These are phyloP conservation scores for Anaeramoeba flamelloides DNA, from an alignment of 78 protist genomes.

Conservation along the genomic window DNA sequence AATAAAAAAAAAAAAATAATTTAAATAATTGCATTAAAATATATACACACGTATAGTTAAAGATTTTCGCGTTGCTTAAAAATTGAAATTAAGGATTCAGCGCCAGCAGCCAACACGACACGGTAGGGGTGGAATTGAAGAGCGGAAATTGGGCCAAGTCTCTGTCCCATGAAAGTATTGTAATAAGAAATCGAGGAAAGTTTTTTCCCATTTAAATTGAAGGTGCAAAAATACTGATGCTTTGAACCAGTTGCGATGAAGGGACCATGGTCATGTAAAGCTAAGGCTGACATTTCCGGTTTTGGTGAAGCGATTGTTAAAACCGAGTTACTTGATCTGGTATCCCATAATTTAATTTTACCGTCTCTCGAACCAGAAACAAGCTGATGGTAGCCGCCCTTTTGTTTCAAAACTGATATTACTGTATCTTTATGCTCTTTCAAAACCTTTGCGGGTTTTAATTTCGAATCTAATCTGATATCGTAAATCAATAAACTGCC, in stretches of 20 bases:
- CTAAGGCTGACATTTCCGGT: slow-evolving; percentile 13
- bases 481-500: too few relatives aligned
- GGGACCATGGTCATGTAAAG: slow-evolving; percentile 35
- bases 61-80: too few relatives aligned
- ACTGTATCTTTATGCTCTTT: slow-evolving; percentile 11
- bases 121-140: slow-evolving; percentile 64
- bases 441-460: too few relatives aligned
- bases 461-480: too few relatives aligned
- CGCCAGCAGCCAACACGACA: slow-evolving; percentile 55
- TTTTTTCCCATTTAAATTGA: slow-evolving; percentile 40
- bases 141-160: slow-evolving; percentile 65
- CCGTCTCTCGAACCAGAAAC: slow-evolving; percentile 8
- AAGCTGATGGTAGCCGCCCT: not conserved
- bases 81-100: too few relatives aligned
- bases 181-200: slow-evolving; percentile 47
- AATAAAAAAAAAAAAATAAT: too few relatives aligned
- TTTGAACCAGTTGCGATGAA: slow-evolving; percentile 30
- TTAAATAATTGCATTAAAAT: too few relatives aligned
- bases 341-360: slow-evolving; percentile 20
- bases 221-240: slow-evolving; percentile 23
- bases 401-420: not conserved
- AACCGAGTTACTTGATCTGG: not conserved
- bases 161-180: slow-evolving; percentile 69
- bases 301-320: not conserved
- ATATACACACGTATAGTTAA: too few relatives aligned